These are phyloP conservation scores for Haplosporangium gracile DNA, from an alignment of 192 early-diverging fungal species.

Conservation along the genomic window DNA sequence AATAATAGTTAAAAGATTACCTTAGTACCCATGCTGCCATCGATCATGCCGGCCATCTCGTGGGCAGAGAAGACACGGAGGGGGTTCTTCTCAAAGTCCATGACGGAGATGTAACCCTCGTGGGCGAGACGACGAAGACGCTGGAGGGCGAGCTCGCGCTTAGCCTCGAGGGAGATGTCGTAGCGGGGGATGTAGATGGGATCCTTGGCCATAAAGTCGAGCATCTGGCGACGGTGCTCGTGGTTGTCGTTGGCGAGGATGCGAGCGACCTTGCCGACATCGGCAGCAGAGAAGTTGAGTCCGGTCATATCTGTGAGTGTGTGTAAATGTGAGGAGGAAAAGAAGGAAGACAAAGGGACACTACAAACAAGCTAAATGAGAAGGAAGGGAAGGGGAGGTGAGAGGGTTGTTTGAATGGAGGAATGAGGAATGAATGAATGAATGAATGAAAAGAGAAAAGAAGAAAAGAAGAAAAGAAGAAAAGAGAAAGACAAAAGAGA, in stretches of 20 bases:
- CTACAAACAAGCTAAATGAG: constrained; percentile 6
- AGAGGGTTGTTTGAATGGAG: background rate
- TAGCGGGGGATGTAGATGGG: constrained; percentile 74
- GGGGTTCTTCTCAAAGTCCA: constrained; percentile 79
- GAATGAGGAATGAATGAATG: background rate
- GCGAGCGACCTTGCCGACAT: constrained; percentile 38
- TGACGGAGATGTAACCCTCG: constrained; percentile 70
- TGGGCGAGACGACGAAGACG: constrained; percentile 65
- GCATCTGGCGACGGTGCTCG: constrained; percentile 63
- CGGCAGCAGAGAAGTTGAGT: constrained; percentile 40
- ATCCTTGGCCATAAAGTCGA: constrained; percentile 64
- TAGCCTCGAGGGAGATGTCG: constrained; percentile 69
- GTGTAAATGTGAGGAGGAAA: background rate
- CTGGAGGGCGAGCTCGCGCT: constrained; percentile 74
- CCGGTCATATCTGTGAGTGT: background rate
- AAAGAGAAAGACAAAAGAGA: background rate
- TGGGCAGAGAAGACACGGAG: constrained; percentile 78
- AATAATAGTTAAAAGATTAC: background rate
- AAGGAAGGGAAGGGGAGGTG: background rate
- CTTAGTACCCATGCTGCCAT: constrained; percentile 81
- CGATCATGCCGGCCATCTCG: constrained; percentile 81
- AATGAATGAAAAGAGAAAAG: background rate
- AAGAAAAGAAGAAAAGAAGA: background rate
- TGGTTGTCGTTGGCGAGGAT: constrained; percentile 70
- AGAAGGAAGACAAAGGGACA: background rate